Base-by-base conservation (phyloP, 139 green algal species). In the Eudorina sp. region DNA sequence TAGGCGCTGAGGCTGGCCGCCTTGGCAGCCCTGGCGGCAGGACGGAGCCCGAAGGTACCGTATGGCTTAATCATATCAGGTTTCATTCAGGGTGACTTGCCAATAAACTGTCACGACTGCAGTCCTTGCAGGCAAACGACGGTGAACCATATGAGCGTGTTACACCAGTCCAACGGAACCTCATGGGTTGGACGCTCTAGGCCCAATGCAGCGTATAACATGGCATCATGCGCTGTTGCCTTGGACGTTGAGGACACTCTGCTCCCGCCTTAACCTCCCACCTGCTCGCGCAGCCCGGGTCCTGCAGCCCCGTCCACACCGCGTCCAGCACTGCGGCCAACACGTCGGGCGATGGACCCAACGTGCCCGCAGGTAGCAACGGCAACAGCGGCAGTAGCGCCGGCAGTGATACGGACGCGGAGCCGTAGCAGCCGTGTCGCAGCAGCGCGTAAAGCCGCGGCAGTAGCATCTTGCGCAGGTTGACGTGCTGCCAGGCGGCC, bases 361-460 rank as follows among this genome's bases (percentile, higher is more conserved):
- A 46, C 40, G 51, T 43, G 29, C 45, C 45, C 14, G 25, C 51
- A 36, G 94, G 93, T 81, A 97, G 75, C 34, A 94, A 55, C 5
- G 90, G 45, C 21, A 96, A 16, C n/a, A 97, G 72, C 8, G 95
- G 95, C 88, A 97, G 94, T 80, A 97, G 83, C 19, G 95, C 95
- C 0, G 94, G 91, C 68, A 92, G 90, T 8, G 93, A 97, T 53
- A 72, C 40, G 29, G 79, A 13, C 0, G 85, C 89, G 0, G 94
- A 96, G 73, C 95, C 95, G 85, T 95, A 94, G 86, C 92, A 96
- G 36, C 78, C 95, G 74, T 96, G 88, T 4, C 94, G 91, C 76
- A 98, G 92, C 7, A 98, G 83, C 9, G 91, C 41, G 27, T 60
- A 86, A 45, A 98, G 92, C 9, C 94, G 90, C 9, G 95, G 95